Evolutionary conservation across 371 early-diverging fungal genomes (phyloP).

Genomic region (Rhizopus arrhizus): DNA sequence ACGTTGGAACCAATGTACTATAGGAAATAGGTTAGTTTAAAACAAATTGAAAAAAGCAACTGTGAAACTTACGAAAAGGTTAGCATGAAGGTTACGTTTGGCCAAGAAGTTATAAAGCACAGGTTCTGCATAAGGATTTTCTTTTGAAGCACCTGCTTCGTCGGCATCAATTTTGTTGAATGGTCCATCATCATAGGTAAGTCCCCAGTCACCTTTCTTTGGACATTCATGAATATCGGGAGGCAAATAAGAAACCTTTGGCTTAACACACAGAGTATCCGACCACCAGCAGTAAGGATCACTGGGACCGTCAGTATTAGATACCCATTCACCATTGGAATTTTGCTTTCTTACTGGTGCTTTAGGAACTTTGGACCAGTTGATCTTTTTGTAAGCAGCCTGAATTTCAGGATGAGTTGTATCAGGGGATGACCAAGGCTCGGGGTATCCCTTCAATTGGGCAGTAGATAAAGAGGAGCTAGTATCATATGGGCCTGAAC

Average conservation of each 20-base stretch:
- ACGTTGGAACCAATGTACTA: conserved; percentile 52
- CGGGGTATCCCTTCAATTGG: conserved; percentile 31
- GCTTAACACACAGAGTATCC: conserved; percentile 18
- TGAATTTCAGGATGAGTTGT: conserved; percentile 38
- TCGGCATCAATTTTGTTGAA: conserved; percentile 23
- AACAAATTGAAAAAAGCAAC: background rate
- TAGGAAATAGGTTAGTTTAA: background rate
- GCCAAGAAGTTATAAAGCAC: conserved; percentile 45
- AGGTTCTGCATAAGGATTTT: conserved; percentile 41
- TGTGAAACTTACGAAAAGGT: conserved; percentile 28
- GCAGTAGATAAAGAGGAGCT: conserved; percentile 14
- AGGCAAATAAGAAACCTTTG: conserved; percentile 29
- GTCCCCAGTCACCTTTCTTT: conserved; percentile 34
- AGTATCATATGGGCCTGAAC: conserved; percentile 6
- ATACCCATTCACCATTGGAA: conserved; percentile 11
- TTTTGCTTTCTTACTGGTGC: conserved; percentile 22
- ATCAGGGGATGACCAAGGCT: conserved; percentile 36
- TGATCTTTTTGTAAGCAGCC: conserved; percentile 36
- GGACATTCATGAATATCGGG: conserved; percentile 28
- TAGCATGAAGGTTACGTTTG: conserved; percentile 19
- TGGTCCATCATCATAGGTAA: conserved; percentile 50
- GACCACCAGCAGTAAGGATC: conserved; percentile 40
- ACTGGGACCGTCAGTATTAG: conserved; percentile 21
- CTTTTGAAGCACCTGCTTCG: conserved; percentile 10
- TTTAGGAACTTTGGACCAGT: conserved; percentile 49